phyloP scores from a whole-genome alignment of 345 rosid genomes.

The Noccaea caerulescens region DNA sequence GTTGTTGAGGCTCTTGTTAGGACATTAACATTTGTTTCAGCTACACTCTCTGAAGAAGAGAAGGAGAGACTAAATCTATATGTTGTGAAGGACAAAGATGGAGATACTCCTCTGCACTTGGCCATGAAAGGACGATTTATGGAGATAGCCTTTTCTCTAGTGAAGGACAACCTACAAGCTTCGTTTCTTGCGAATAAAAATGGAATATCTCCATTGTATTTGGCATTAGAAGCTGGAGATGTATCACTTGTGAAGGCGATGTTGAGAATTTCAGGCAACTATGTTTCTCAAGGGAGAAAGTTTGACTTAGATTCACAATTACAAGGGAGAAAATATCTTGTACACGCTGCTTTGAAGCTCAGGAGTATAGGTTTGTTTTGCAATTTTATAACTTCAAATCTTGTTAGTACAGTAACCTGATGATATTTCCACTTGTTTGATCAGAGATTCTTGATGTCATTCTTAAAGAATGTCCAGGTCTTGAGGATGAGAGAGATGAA shows the following conservation, averaged over 20 bases:
- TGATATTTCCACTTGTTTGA: background rate
- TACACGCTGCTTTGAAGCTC: background rate
- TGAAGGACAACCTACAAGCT: background rate
- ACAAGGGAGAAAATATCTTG: background rate
- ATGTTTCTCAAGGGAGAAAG: background rate
- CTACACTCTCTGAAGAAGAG: background rate
- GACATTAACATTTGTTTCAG: background rate
- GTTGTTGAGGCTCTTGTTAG: constrained; percentile 12
- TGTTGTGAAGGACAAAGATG: constrained; percentile 3
- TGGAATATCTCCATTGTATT: constrained; percentile 9
- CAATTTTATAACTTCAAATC: too few species aligned
- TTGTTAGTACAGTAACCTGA: too few species aligned
- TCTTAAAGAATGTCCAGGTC: background rate
- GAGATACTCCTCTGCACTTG: constrained; percentile 41
- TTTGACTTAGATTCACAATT: background rate
- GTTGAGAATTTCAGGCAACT: background rate
- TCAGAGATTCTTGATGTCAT: constrained; percentile 1
- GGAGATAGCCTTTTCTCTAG: background rate
- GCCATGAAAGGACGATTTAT: background rate
- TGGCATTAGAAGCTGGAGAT: background rate
- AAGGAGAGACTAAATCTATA: background rate
- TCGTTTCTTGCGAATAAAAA: constrained; percentile 5
- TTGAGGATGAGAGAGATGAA: constrained; percentile 14
- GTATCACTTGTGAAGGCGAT: background rate
- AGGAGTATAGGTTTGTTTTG: background rate